Percentiles rank a stretch among this genome's conserved stretches.
Evolutionary conservation across 306 rosid genomes (phyloP).

Genomic region (Cicer pinnatifidum): DNA sequence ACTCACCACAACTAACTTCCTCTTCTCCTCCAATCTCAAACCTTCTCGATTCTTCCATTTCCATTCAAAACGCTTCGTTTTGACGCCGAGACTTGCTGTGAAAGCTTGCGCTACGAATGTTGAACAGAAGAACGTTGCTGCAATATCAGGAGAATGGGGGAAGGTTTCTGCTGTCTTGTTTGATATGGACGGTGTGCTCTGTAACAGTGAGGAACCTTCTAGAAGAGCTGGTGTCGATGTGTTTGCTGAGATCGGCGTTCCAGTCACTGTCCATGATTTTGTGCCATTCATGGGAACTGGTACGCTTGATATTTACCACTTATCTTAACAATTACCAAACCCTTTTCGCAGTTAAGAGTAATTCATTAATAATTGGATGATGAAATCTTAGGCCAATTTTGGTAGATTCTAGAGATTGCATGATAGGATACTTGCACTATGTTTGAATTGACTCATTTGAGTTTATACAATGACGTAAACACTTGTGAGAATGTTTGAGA

Average conservation of each 20-base stretch:
- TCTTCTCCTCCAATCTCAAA: constrained; percentile 44
- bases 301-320: constrained; percentile 29
- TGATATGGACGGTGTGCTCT: constrained; percentile 98
- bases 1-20: constrained; percentile 44
- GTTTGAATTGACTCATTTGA: too few species aligned
- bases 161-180: constrained; percentile 89
- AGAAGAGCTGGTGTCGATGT: constrained; percentile 84
- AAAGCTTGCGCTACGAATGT: constrained; percentile 64
- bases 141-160: constrained; percentile 65
- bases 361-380: too few species aligned
- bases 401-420: too few species aligned
- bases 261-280: constrained; percentile 82
- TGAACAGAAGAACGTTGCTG: constrained; percentile 56
- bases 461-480: too few species aligned
- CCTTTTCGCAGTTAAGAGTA: too few species aligned
- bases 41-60: constrained; percentile 51
- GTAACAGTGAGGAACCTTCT: constrained; percentile 87
- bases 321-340: too few species aligned
- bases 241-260: constrained; percentile 84
- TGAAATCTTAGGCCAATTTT: too few species aligned
- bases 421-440: too few species aligned
- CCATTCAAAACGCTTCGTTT: constrained; percentile 51
- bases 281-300: constrained; percentile 97
- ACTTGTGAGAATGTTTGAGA: too few species aligned
- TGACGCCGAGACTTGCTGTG: constrained; percentile 47